phyloP scores from a whole-genome alignment of 345 rosid genomes.

The Citrus trifoliata region DNA sequence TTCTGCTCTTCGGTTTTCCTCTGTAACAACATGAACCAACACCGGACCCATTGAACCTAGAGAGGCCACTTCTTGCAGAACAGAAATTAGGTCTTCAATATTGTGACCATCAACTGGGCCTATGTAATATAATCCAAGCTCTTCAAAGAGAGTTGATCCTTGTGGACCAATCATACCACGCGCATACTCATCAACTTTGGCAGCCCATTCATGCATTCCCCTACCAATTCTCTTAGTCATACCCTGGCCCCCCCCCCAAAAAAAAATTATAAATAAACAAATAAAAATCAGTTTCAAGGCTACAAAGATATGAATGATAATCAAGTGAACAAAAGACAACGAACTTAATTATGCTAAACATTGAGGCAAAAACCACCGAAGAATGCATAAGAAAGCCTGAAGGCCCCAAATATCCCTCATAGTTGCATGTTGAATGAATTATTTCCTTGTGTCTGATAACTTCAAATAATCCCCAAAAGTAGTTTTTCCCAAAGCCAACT shows the following conservation, averaged over 20 bases:
- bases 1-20: slow-evolving; percentile 46
- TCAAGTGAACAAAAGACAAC: neutral
- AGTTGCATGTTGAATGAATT: neutral
- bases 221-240: slow-evolving; percentile 78
- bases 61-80: slow-evolving; percentile 77
- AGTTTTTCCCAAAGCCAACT: neutral
- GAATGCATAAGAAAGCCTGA: neutral
- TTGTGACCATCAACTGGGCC: slow-evolving; percentile 98
- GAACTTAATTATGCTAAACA: neutral
- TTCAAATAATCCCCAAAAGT: neutral
- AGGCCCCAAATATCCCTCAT: neutral
- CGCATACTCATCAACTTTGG: slow-evolving; percentile 95
- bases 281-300: neutral
- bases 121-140: slow-evolving; percentile 85
- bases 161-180: slow-evolving; percentile 94
- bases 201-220: slow-evolving; percentile 91
- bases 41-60: slow-evolving; percentile 91
- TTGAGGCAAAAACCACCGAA: neutral
- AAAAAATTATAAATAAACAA: neutral
- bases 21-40: slow-evolving; percentile 84
- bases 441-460: neutral
- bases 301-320: neutral
- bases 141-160: slow-evolving; percentile 93
- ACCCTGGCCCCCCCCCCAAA: slow-evolving; percentile 30
- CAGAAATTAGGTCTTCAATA: slow-evolving; percentile 74